These are phyloP conservation scores for Aspergillus diversus DNA, from an alignment of 495 filamentous ascomycete genomes.

Conservation along the genomic window DNA sequence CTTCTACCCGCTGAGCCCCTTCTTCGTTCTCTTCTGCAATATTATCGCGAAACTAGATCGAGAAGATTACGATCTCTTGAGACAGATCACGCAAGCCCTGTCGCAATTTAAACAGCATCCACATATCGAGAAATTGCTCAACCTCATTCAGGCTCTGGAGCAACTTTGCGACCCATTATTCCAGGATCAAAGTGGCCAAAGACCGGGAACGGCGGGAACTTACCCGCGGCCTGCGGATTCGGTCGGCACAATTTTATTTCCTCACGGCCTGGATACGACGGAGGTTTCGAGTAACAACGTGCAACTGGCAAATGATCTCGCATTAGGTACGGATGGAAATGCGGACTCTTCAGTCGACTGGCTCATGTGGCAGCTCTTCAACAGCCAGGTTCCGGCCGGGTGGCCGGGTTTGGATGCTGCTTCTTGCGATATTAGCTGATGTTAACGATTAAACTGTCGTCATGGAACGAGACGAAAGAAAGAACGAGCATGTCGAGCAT, in stretches of 20 bases:
- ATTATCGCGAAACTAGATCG: conserved; percentile 32
- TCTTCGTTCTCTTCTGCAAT: conserved; percentile 40
- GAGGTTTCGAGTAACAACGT: no score
- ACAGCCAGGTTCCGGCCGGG: conserved; percentile 32
- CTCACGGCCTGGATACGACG: no score
- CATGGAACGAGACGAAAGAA: no score
- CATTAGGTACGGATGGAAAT: background rate
- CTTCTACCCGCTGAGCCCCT: conserved; percentile 34
- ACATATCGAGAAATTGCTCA: conserved; percentile 29
- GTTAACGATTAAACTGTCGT: no score
- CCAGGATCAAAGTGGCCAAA: conserved; percentile 7
- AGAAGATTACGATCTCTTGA: conserved; percentile 33
- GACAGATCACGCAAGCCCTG: conserved; percentile 26
- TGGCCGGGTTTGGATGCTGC: conserved; percentile 18
- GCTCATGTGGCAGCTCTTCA: conserved; percentile 38
- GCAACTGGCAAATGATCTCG: no score
- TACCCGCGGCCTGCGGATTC: no score
- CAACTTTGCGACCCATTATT: conserved; percentile 32
- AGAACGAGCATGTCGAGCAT: no score
- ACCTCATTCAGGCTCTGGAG: conserved; percentile 27
- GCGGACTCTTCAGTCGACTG: conserved; percentile 22
- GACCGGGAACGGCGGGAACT: no score
- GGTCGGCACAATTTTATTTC: no score
- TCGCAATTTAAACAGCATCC: conserved; percentile 29
- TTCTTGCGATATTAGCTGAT: no score